Evolutionary conservation across 768 basidiomycete species (phyloP), one percentile per base, ranked within the genome.

Genomic region (Strobilomyces dryophilus): DNA sequence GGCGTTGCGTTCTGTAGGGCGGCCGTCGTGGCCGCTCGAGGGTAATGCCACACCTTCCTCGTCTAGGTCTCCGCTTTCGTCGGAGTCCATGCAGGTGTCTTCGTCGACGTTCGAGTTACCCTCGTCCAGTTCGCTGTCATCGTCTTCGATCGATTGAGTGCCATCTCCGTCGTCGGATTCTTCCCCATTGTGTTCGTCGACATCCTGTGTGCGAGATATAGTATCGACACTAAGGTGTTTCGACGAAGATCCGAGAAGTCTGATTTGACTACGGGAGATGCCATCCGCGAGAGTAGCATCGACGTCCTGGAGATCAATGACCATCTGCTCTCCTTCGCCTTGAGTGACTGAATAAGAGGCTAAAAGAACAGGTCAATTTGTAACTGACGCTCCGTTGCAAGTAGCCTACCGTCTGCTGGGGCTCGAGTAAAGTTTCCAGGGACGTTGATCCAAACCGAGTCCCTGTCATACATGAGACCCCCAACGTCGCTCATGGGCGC

Each of bases 401-500:
- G 35, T 27, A 18, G 61, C 79, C 50, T 62, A 86, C 87, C 78
- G 53, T 86, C 84, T 8, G 71, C 72, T 58, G 81, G 83, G n/a
- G 83, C 85, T 55, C 87, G 77, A 14, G 91, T 87, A 67, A 99
- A 99, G 63, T 81, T 95, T 1, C 97, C 97, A 12, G 93, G 89
- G 10, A 98, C 95, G 67, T 98, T 98, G 58, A 99, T 87, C 79
- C 91, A 99, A 3, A 99, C 95, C 0, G 94, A 92, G 65, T 98
- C 95, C 69, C 98, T 98, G 74, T 99, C 97, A 66, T 95, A 98
- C 71, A 90, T 83, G 50, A 99, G 83, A 3, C 95, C 97, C 11
- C 95, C 95, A 2, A 98, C 87, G 63, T 98, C 95, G 68, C 94
- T 97, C 97, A 99, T 98, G 1, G 97, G 97, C 15, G 97, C 97